These are phyloP conservation scores for Periglandula ipomoeae DNA, from an alignment of 2,329 filamentous ascomycete genomes.

Conservation along the genomic window DNA sequence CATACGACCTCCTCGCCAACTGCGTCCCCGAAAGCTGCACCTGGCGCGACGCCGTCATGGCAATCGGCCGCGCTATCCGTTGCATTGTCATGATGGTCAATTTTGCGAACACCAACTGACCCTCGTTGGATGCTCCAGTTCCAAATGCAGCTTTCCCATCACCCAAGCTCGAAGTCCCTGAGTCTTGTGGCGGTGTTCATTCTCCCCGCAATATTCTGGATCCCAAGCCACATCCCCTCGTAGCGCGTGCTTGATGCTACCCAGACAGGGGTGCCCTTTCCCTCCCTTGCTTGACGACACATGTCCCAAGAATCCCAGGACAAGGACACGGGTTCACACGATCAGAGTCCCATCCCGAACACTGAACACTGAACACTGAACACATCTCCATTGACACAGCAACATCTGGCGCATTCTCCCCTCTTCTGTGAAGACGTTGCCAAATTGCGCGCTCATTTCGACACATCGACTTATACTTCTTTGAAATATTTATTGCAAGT, in stretches of 20 bases:
- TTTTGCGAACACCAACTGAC: neutral
- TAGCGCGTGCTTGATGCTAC: constrained; percentile 2
- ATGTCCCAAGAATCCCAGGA: constrained; percentile 13
- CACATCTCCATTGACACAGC: constrained; percentile 1
- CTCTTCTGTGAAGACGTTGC: neutral
- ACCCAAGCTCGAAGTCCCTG: neutral
- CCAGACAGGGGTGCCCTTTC: neutral
- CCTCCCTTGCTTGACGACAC: constrained; percentile 15
- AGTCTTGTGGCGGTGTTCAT: neutral
- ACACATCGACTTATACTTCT: neutral
- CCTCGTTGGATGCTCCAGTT: neutral
- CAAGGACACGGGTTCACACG: constrained; percentile 3
- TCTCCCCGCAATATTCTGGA: neutral
- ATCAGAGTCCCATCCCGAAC: neutral
- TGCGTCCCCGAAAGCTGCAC: neutral
- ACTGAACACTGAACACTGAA: no score
- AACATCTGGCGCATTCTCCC: constrained; percentile 18
- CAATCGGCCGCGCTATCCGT: neutral
- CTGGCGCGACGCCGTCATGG: neutral
- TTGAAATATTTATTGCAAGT: neutral
- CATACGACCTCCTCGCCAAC: constrained; percentile 13
- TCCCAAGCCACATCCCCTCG: neutral
- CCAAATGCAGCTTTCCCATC: neutral
- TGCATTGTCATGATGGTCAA: neutral
- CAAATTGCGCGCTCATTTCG: neutral